phyloP scores from a whole-genome alignment of 1,139 yeast genomes.

The Saccharomyces hybrid region DNA sequence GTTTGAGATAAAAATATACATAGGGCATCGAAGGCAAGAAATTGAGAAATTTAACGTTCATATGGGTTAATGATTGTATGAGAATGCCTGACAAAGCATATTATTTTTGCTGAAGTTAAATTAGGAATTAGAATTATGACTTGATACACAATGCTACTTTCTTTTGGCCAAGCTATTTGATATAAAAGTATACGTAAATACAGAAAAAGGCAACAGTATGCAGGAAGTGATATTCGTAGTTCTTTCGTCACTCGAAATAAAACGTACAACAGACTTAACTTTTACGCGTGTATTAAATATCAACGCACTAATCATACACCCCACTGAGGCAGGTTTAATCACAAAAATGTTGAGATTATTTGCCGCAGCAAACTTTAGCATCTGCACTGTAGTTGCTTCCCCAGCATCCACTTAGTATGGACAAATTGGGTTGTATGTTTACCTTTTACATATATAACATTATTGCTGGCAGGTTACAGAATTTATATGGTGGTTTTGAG shows the following conservation, averaged over 20 bases:
- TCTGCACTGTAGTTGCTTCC: neutral
- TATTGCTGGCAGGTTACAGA: neutral
- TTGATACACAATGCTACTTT: neutral
- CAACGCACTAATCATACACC: neutral
- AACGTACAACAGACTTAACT: neutral
- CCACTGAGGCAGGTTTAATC: neutral
- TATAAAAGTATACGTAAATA: neutral
- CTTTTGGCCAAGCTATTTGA: neutral
- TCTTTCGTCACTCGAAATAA: neutral
- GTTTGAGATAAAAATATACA: neutral
- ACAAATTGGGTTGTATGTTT: neutral
- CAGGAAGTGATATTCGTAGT: neutral
- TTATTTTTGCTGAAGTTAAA: neutral
- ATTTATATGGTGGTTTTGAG: neutral
- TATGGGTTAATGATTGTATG: neutral
- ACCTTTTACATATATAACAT: neutral
- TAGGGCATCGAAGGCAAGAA: neutral
- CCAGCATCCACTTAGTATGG: neutral
- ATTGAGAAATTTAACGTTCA: neutral
- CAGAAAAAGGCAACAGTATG: neutral
- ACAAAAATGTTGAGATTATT: neutral
- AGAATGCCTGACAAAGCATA: no score
- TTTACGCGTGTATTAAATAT: no score
- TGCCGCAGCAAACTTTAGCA: neutral
- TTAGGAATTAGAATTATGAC: neutral